Evolutionary conservation across 2,329 filamentous ascomycete genomes (phyloP).

Genomic region (Cladosporium cucumerinum): DNA sequence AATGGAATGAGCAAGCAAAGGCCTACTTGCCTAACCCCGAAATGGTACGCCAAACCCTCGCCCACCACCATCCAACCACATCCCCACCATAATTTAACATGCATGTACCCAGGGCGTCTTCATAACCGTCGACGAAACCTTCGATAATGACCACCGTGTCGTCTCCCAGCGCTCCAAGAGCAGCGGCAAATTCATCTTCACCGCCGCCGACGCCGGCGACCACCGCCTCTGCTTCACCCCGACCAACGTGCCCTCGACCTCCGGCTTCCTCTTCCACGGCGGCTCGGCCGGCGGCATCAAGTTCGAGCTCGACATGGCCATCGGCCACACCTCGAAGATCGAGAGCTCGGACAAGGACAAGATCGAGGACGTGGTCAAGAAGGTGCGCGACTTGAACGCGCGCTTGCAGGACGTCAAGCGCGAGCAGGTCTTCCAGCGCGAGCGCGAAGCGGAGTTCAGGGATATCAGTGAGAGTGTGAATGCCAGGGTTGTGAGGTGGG

Average conservation of each 20-base stretch:
- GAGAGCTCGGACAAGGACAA: constrained; percentile 92
- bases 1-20: constrained; percentile 69
- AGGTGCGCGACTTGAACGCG: constrained; percentile 84
- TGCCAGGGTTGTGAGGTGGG: constrained; percentile 87
- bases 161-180: constrained; percentile 77
- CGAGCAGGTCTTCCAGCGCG: constrained; percentile 97
- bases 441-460: constrained; percentile 95
- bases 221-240: constrained; percentile 95
- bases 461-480: constrained; percentile 96
- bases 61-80: background rate
- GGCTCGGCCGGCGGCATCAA: constrained; percentile 72
- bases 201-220: constrained; percentile 87
- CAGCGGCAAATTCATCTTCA: constrained; percentile 89
- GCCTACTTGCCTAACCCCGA: constrained; percentile 70
- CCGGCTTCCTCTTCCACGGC: constrained; percentile 67
- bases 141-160: constrained; percentile 96
- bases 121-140: constrained; percentile 94
- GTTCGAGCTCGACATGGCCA: constrained; percentile 82
- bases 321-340: constrained; percentile 91
- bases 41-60: constrained; percentile 28
- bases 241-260: constrained; percentile 64
- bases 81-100: constrained; percentile 9
- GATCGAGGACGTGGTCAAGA: constrained; percentile 82
- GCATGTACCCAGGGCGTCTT: constrained; percentile 64
- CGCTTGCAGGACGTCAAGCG: constrained; percentile 82